Evolutionary conservation across 75 land plant species (phyloP), one percentile per base, ranked within the genome.

Genomic region (Cupressus sempervirens): DNA sequence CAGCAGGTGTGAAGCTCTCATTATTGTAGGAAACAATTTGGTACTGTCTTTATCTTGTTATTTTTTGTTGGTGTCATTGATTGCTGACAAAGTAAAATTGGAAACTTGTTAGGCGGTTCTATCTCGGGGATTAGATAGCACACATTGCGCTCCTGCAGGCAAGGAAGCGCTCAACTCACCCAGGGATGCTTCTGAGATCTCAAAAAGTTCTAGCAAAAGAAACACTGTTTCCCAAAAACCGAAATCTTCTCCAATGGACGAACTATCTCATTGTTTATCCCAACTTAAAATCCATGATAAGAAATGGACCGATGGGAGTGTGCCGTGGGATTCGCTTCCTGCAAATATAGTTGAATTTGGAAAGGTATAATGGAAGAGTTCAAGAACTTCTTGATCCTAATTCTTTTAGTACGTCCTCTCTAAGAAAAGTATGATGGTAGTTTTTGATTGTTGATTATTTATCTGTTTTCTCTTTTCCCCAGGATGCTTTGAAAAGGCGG

Each of bases 401-500:
- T 43, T 62, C 34, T 0, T 18, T 16, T 75, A 53, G 30, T 13
- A 82, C 50, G n/a, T n/a, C 48, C 20, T 65, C 50, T 56, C 12
- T 36, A 1, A 70, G n/a, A 1, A 70, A 26, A 7, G 18, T 84
- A 6, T 40, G 75, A 62, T 62, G 77, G 10, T 38, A 13, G 13
- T 70, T 38, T 84, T 48, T 85, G 54, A 16, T 58, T 40, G 43
- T 43, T 75, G 15, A 50, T 12, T 32, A 73, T 52, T 16, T 79
- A 35, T 65, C 23, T 53, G 13, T 14, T 43, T 7, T 43, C 41
- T 50, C 58, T 8, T 82, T 73, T 12, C 65, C 36, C 29, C 84
- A 97, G 99, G 96, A 91, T 72, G 91, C 95, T 54, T 32, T 97
- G 81, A 95, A 90, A 83, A 90, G 95, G 84, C 89, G 91, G 87